Evolutionary conservation across 108 stramenopile genomes (phyloP).

Genomic region (Aurantiochytrium sp.): DNA sequence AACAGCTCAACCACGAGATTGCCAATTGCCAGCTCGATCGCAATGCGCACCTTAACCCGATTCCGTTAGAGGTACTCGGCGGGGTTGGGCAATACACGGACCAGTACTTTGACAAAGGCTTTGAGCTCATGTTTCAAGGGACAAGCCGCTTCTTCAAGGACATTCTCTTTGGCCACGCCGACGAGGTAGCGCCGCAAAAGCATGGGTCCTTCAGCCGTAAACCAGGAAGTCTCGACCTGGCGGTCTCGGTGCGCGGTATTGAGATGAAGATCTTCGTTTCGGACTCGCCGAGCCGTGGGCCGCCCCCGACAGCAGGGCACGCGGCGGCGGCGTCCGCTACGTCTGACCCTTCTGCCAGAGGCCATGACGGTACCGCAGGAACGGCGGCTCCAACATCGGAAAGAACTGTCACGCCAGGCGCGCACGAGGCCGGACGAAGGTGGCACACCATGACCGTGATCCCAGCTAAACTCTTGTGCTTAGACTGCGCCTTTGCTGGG

Average conservation of each 20-base stretch:
- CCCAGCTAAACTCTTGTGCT: not conserved
- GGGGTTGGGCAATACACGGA: not conserved
- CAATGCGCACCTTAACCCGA: not conserved
- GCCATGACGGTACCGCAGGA: not conserved
- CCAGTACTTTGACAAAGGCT: not conserved
- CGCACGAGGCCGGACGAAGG: not conserved
- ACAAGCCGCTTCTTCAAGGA: not conserved
- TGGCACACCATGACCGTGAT: not conserved
- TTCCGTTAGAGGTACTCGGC: not conserved
- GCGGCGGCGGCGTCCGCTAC: no score
- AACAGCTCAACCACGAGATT: not conserved
- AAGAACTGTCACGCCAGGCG: not conserved
- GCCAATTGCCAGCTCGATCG: slow-evolving; percentile 8
- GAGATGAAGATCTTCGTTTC: not conserved
- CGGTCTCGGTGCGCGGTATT: not conserved
- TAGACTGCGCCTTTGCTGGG: not conserved
- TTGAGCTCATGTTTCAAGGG: not conserved
- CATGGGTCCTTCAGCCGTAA: not conserved
- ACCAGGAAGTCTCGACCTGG: not conserved
- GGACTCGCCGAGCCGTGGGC: no score
- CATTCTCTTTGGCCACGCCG: not conserved
- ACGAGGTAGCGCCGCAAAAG: not conserved
- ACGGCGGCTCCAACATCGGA: not conserved
- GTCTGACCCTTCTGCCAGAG: no score
- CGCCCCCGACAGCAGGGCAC: no score